phyloP scores from a whole-genome alignment of 805 yeast genomes.

The Millerozyma acaciae region DNA sequence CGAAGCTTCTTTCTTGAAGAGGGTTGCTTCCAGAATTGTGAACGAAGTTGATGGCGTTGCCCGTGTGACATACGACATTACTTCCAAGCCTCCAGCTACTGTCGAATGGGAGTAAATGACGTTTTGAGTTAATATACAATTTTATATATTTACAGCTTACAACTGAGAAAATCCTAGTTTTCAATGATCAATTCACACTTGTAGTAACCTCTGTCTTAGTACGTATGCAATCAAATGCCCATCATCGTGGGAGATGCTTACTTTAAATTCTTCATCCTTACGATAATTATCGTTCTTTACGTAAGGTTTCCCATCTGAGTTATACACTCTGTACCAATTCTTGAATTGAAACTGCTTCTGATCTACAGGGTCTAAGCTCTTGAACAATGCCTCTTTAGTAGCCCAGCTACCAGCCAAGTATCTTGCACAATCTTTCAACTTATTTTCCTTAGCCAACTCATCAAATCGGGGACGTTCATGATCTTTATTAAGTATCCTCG shows the following conservation, averaged over 20 bases:
- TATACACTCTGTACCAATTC: slow-evolving; percentile 53
- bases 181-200: too few species aligned
- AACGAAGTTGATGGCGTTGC: slow-evolving; percentile 99
- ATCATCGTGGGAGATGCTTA: slow-evolving; percentile 64
- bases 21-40: slow-evolving; percentile 91
- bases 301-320: slow-evolving; percentile 41
- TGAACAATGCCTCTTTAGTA: slow-evolving; percentile 69
- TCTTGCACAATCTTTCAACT: slow-evolving; percentile 23
- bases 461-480: slow-evolving; percentile 37
- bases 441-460: slow-evolving; percentile 7
- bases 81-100: slow-evolving; percentile 99
- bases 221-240: slow-evolving; percentile 57
- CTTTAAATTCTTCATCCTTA: slow-evolving; percentile 43
- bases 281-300: slow-evolving; percentile 30
- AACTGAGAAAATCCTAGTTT: too few species aligned
- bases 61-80: slow-evolving; percentile 96
- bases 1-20: slow-evolving; percentile 87
- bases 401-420: slow-evolving; percentile 64
- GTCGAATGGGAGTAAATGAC: slow-evolving; percentile 97
- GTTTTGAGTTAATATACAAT: too few species aligned
- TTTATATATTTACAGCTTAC: too few species aligned
- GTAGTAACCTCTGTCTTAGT: slow-evolving; percentile 37
- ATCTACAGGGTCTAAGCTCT: slow-evolving; percentile 46
- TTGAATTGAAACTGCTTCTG: slow-evolving; percentile 55
- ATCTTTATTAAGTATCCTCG: slow-evolving; percentile 48